Conservation (phyloP, 1,284 basidiomycete species). For the Fomitopsis palustris region DNA sequence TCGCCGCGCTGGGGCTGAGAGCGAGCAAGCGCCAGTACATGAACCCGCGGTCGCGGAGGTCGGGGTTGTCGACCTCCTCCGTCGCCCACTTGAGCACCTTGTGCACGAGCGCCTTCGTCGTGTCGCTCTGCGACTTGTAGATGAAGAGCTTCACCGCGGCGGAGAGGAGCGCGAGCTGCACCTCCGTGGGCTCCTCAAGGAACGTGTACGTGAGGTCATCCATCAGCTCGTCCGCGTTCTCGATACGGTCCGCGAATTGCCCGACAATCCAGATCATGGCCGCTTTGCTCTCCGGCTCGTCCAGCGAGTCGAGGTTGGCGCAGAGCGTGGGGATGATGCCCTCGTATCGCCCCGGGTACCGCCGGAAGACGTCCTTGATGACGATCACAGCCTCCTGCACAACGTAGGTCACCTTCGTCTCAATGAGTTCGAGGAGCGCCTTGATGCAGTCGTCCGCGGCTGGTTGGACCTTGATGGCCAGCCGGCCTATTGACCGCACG, state of each 20-base stretch:
- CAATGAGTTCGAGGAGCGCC: constrained; percentile 83
- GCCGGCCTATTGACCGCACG: constrained; percentile 92
- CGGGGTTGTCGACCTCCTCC: constrained; percentile 96
- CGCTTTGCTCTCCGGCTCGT: constrained; percentile 95
- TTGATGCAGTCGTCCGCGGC: constrained; percentile 91
- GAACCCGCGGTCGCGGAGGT: constrained; percentile 94
- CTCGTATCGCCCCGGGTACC: constrained; percentile 97
- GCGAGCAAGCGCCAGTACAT: constrained; percentile 99
- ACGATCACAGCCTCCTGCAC: constrained; percentile 98
- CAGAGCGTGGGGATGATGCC: constrained; percentile 92
- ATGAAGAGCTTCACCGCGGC: constrained; percentile 97
- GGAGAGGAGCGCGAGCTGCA: constrained; percentile 93
- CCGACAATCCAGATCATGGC: constrained; percentile 99
- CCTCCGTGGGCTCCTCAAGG: constrained; percentile 91
- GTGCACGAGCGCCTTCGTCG: constrained; percentile 88
- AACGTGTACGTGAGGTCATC: constrained; percentile 92
- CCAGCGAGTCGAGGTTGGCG: constrained; percentile 87
- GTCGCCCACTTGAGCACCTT: constrained; percentile 97
- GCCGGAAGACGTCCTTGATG: constrained; percentile 96
- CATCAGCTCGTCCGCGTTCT: constrained; percentile 93
- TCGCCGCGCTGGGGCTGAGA: constrained; percentile 86
- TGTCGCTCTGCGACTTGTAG: constrained; percentile 83
- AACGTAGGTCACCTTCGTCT: constrained; percentile 94
- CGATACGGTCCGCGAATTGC: constrained; percentile 94
- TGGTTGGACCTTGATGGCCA: constrained; percentile 94